phyloP scores from a whole-genome alignment of 495 filamentous ascomycete species.

The Aspergillus sclerotioniger region DNA sequence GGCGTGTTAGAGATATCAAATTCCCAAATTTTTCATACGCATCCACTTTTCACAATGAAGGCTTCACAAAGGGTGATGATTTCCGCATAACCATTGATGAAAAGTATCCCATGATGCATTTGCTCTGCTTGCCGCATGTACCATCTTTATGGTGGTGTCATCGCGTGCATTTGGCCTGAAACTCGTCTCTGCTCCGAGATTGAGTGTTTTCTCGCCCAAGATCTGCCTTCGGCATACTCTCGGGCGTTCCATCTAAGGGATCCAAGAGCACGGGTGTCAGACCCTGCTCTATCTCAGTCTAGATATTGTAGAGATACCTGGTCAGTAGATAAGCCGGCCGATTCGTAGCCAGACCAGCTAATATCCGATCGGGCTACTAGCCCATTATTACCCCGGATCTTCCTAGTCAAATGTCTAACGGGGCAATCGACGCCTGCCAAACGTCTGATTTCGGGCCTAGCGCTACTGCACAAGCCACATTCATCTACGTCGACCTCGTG shows the following conservation, averaged over 20 bases:
- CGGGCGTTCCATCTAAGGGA: background rate
- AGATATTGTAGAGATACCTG: background rate
- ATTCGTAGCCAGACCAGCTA: background rate
- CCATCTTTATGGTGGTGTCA: background rate
- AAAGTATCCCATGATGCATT: constrained; percentile 31
- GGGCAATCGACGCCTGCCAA: background rate
- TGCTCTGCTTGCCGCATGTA: constrained; percentile 1
- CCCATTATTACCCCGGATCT: background rate
- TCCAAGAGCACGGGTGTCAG: background rate
- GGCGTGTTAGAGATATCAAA: constrained; percentile 47
- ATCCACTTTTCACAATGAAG: constrained; percentile 50
- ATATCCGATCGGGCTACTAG: background rate
- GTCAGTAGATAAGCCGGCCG: background rate
- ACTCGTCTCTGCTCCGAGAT: background rate
- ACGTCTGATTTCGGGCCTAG: too few species aligned
- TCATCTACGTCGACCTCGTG: too few species aligned
- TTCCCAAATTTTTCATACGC: constrained; percentile 38
- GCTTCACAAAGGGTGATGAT: constrained; percentile 49
- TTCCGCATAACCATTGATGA: constrained; percentile 52
- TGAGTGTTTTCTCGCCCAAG: background rate
- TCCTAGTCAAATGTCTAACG: background rate
- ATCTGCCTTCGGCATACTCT: background rate
- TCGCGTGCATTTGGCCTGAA: constrained; percentile 5
- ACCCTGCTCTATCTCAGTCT: background rate
- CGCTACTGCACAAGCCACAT: too few species aligned